A percentile compares a stretch with the other conserved stretches of the same genome.
These are phyloP conservation scores for Aspergillus diversus DNA, from an alignment of 495 filamentous ascomycete species.

Conservation along the genomic window DNA sequence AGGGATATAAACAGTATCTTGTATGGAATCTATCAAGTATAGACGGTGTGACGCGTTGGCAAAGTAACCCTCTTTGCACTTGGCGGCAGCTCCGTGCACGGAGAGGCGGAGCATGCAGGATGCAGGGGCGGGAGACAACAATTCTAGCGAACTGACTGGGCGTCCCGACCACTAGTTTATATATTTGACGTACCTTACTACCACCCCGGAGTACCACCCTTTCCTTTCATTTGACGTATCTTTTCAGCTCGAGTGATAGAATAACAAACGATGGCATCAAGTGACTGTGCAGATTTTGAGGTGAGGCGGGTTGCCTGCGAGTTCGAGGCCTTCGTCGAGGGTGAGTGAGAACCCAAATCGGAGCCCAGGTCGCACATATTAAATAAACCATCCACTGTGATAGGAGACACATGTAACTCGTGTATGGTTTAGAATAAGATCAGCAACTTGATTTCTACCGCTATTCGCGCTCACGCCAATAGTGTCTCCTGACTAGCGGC, in stretches of 20 bases:
- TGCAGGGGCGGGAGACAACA: slow-evolving; percentile 16
- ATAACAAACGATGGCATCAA: slow-evolving; percentile 15
- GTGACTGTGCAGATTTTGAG: slow-evolving; percentile 1
- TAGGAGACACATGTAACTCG: slow-evolving; percentile 9
- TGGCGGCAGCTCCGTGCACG: slow-evolving; percentile 23
- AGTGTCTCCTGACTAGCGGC: slow-evolving; percentile 21
- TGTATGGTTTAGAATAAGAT: slow-evolving; percentile 22
- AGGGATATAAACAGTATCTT: slow-evolving; percentile 19
- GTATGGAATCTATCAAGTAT: slow-evolving; percentile 11
- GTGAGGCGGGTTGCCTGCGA: neutral
- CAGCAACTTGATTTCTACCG: slow-evolving; percentile 21
- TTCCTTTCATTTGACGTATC: slow-evolving; percentile 8
- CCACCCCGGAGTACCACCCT: slow-evolving; percentile 17
- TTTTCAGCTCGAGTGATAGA: slow-evolving; percentile 8
- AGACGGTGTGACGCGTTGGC: slow-evolving; percentile 34
- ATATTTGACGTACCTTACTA: slow-evolving; percentile 20
- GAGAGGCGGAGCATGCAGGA: slow-evolving; percentile 27
- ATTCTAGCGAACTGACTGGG: slow-evolving; percentile 14
- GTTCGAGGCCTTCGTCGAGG: neutral
- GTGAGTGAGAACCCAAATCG: neutral
- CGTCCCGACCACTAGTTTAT: slow-evolving; percentile 11
- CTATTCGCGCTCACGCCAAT: slow-evolving; percentile 24
- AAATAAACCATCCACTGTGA: slow-evolving; percentile 9
- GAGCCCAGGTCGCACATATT: slow-evolving; percentile 10
- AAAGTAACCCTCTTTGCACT: slow-evolving; percentile 18